Conservation (phyloP, 495 filamentous ascomycete genomes). For the Glutinoglossum americanum region DNA sequence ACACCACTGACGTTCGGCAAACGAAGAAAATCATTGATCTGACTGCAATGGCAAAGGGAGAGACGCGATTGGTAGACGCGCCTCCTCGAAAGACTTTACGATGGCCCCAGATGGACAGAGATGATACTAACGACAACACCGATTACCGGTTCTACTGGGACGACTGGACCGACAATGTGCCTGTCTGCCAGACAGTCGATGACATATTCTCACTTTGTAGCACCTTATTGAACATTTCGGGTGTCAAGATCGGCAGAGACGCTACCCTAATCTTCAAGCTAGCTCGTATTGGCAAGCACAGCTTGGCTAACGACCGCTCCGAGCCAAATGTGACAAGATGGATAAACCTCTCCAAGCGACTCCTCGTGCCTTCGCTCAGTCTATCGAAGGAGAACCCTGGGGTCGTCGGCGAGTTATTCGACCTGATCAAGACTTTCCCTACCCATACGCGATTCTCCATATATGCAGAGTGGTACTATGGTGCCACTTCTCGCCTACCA, state of each 20-base stretch:
- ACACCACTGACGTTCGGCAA: constrained; percentile 19
- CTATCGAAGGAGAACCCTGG: constrained; percentile 63
- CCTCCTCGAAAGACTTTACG: constrained; percentile 39
- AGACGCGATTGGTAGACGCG: constrained; percentile 32
- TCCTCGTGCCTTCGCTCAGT: constrained; percentile 68
- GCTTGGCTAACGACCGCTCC: constrained; percentile 46
- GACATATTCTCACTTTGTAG: constrained; percentile 77
- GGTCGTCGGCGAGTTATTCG: constrained; percentile 65
- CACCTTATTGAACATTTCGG: constrained; percentile 63
- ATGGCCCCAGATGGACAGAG: constrained; percentile 61
- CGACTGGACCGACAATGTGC: constrained; percentile 86
- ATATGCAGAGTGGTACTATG: constrained; percentile 81
- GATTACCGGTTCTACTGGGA: constrained; percentile 91
- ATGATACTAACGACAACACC: constrained; percentile 45
- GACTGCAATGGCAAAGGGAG: constrained; percentile 38
- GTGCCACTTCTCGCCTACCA: constrained; percentile 48
- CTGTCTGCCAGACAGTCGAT: constrained; percentile 71
- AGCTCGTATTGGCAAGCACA: constrained; percentile 57
- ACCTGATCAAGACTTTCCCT: constrained; percentile 56
- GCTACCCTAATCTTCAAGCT: constrained; percentile 55
- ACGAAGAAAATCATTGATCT: constrained; percentile 36
- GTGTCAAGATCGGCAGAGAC: constrained; percentile 76
- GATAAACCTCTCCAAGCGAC: constrained; percentile 57
- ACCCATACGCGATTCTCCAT: constrained; percentile 62
- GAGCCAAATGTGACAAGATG: constrained; percentile 46